Conservation (phyloP, 176 grass and related monocot genomes). For the Lolium perenne region DNA sequence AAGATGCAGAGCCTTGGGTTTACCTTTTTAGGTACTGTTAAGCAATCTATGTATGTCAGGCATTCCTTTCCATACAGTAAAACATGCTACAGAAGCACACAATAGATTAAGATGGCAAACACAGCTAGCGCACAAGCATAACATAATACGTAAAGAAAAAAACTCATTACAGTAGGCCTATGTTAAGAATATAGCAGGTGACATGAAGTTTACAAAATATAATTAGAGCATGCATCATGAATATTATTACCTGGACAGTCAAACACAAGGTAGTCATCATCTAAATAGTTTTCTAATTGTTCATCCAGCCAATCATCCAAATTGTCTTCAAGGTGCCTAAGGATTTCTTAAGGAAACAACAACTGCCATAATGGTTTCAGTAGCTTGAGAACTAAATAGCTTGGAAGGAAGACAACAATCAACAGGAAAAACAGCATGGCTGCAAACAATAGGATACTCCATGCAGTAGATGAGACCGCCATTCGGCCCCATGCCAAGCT, state of each 20-base stretch:
- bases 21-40: constrained; percentile 17
- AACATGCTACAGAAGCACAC: constrained; percentile 9
- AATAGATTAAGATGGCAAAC: constrained; percentile 19
- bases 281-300: constrained; percentile 84
- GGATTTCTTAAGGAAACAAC: constrained; percentile 62
- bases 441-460: constrained; percentile 98
- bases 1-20: constrained; percentile 25
- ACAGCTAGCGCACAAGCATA: neutral
- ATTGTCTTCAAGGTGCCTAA: constrained; percentile 84
- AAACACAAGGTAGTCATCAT: constrained; percentile 96
- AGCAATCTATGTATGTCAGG: neutral
- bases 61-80: neutral
- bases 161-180: neutral
- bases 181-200: neutral
- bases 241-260: constrained; percentile 80
- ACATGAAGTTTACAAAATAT: constrained; percentile 11
- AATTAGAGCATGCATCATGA: no score
- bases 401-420: neutral
- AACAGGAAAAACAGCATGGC: no score
- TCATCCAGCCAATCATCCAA: constrained; percentile 97
- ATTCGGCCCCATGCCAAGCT: constrained; percentile 86
- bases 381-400: constrained; percentile 8
- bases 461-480: constrained; percentile 92
- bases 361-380: neutral
- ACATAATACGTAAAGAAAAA: neutral